phyloP scores from a whole-genome alignment of 2,329 filamentous ascomycete species.

The Colletotrichum phormii region DNA sequence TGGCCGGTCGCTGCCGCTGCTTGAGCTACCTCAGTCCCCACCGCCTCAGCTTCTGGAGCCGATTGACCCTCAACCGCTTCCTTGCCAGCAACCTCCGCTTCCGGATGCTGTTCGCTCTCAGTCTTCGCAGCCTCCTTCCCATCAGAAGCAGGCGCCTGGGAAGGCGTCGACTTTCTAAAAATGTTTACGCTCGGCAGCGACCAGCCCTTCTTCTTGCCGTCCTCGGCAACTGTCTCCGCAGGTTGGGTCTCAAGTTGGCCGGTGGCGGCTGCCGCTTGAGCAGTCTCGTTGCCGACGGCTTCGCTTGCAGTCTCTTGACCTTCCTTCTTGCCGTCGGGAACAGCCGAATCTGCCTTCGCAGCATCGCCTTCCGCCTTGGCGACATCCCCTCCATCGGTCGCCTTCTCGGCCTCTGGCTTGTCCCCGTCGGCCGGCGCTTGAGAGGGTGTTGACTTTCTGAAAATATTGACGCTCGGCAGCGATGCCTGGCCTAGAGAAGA shows the following conservation, averaged over 20 bases:
- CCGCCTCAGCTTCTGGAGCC: background rate
- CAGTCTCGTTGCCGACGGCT: background rate
- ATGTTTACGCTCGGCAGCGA: background rate
- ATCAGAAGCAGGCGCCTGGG: background rate
- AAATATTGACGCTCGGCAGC: conserved; percentile 47
- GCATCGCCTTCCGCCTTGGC: background rate
- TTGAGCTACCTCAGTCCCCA: background rate
- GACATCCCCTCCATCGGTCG: background rate
- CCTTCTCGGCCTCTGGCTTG: background rate
- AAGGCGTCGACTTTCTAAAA: background rate
- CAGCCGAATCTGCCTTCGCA: background rate
- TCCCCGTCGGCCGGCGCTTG: background rate
- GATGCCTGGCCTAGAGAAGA: conserved; percentile 46
- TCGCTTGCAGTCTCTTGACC: background rate
- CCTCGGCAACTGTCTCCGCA: background rate
- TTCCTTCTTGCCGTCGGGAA: background rate
- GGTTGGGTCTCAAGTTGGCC: background rate
- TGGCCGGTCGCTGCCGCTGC: background rate
- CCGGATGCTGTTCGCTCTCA: no score
- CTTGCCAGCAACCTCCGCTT: background rate
- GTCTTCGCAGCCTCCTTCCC: background rate
- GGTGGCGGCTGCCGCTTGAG: background rate
- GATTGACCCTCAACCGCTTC: background rate
- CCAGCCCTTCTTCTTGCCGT: background rate
- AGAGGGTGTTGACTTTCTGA: conserved; percentile 41